Evolutionary conservation across 305 asterid genomes (phyloP).

Genomic region (Fraxinus greggii): DNA sequence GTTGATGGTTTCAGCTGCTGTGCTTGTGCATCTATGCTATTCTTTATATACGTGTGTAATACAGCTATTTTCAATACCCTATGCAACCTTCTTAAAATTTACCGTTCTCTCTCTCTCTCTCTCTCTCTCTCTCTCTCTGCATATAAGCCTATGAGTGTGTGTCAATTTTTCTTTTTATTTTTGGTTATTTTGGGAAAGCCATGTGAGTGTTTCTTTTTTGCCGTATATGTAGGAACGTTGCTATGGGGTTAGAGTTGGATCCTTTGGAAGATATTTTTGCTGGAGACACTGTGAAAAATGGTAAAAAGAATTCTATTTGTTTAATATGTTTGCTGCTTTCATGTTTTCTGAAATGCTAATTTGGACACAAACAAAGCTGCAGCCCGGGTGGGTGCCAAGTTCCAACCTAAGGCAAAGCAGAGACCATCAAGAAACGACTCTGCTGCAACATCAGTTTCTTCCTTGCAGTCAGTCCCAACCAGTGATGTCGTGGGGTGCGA

Average conservation of each 20-base stretch:
- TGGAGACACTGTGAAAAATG: constrained; percentile 27
- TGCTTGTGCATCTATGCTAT: neutral
- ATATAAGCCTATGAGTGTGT: neutral
- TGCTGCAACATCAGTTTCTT: constrained; percentile 30
- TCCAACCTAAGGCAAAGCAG: constrained; percentile 63
- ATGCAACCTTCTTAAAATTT: neutral
- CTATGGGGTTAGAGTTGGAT: constrained; percentile 35
- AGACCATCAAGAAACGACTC: constrained; percentile 36
- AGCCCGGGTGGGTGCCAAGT: constrained; percentile 56
- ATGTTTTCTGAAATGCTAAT: neutral
- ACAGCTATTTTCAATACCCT: neutral
- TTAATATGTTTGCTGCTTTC: neutral
- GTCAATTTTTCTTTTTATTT: neutral
- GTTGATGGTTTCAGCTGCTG: neutral
- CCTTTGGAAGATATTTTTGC: constrained; percentile 35
- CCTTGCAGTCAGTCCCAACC: constrained; percentile 31
- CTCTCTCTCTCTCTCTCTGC: neutral
- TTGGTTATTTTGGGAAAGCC: neutral
- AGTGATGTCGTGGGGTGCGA: constrained; percentile 27
- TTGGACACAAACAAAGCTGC: constrained; percentile 9
- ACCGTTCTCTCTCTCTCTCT: neutral
- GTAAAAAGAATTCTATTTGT: constrained; percentile 24
- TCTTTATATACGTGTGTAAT: neutral
- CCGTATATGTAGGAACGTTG: constrained; percentile 12
- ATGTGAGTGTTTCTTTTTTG: neutral